These are phyloP conservation scores for Ensete glaucum DNA, from an alignment of 176 grass and related monocot genomes.

Conservation along the genomic window DNA sequence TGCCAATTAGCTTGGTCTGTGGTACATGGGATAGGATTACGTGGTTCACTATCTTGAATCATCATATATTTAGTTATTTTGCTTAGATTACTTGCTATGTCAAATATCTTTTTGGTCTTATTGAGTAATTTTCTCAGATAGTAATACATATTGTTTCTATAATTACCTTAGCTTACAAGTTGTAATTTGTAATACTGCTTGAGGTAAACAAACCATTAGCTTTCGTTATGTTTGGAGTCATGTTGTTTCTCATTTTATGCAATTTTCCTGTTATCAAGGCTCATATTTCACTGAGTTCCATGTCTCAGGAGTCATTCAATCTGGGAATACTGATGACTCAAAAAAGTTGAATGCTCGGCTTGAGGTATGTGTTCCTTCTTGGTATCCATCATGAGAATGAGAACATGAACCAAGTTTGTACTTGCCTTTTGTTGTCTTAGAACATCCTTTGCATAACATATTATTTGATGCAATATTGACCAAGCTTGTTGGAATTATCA, in stretches of 20 bases:
- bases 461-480: not conserved
- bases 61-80: no score
- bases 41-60: no score
- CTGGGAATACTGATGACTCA: constrained; percentile 33
- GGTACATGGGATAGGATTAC: no score
- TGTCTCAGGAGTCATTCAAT: constrained; percentile 36
- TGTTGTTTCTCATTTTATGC: not conserved
- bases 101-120: no score
- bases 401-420: not conserved
- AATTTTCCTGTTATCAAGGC: not conserved
- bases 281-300: constrained; percentile 8
- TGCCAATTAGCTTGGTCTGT: no score
- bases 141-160: no score
- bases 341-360: constrained; percentile 31
- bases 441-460: not conserved
- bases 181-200: not conserved
- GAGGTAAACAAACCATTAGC: not conserved
- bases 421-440: not conserved
- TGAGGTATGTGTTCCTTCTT: constrained; percentile 48
- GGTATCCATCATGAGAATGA: constrained; percentile 21
- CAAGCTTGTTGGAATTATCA: no score
- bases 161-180: not conserved
- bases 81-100: no score
- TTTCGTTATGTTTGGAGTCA: not conserved
- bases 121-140: no score